Base-by-base conservation (phyloP, 331 rosid genomes). In the Prunus yedoensis region DNA sequence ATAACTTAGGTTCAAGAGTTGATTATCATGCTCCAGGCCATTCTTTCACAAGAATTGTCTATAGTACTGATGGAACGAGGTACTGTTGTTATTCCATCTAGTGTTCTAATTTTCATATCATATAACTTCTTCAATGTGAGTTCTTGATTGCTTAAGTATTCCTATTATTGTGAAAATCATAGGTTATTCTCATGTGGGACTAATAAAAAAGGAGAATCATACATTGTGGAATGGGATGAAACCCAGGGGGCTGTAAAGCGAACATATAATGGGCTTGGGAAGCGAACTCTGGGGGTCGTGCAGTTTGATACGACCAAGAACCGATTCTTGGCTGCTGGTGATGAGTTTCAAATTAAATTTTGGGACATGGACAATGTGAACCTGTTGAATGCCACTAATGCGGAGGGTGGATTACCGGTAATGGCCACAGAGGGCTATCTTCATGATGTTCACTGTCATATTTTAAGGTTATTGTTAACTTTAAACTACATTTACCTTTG, bases 361-460 rank as follows among this genome's bases (percentile, higher is more conserved):
- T 78, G 81, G 81, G 76, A 50, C 32, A 70, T 78, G 81, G 81
- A 78, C 81, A 61, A 13, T 18, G 58, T 16, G 35, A 64, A 78
- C 54, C 30, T 61, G 20, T 51, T 78, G 72, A 17, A 41, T 30
- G 4, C 52, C 18, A 61, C 32, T 25, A 70, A 23, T 27, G 77
- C 77, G 2, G 72, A 66, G 17, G 81, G 81, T 51, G 81, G 81
- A 78, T 78, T 78, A 54, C 77, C 57, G 72, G 81, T 70, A 52
- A 70, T 15, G 49, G 49, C 32, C 69, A 46, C 51, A 15, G 27
- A 68, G 43, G 21, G 49, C 50, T 41, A n/a, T 73, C 77, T 75
- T 18, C 13, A 23, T 66, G 18, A 18, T 66, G 23, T 66, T 4
- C 49, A 13, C 35, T 7, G 53, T 25, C 10, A 12, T 66, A 47